Conservation (phyloP, 2,329 filamentous ascomycete species). For the Diaporthe sp. region DNA sequence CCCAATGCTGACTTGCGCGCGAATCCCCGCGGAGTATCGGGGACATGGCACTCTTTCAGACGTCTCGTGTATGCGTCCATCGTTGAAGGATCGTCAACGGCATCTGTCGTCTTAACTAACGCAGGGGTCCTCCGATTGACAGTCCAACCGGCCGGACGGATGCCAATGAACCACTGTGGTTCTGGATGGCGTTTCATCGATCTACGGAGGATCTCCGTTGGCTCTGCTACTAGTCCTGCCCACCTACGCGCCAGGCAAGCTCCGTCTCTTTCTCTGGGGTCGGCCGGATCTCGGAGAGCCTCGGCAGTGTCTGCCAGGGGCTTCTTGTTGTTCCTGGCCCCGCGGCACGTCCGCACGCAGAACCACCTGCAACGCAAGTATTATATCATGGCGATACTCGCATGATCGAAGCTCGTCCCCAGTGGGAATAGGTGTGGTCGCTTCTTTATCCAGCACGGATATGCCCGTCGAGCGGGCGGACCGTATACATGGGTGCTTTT, state of each 20-base stretch:
- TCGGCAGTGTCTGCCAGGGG: neutral
- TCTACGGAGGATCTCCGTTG: constrained; percentile 31
- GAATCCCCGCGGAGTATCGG: neutral
- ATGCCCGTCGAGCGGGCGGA: neutral
- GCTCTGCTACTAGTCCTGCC: neutral
- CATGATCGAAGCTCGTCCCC: neutral
- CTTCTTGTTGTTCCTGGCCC: neutral
- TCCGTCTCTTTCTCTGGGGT: neutral
- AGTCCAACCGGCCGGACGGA: constrained; percentile 25
- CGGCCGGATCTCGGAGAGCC: constrained; percentile 19
- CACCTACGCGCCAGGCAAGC: no score
- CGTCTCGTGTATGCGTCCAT: neutral
- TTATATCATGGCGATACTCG: neutral
- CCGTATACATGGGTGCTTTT: neutral
- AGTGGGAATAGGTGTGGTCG: neutral
- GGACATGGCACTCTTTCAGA: neutral
- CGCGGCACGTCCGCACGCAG: neutral
- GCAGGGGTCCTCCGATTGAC: constrained; percentile 27
- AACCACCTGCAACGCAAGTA: no score
- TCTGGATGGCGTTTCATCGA: constrained; percentile 22
- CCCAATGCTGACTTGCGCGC: neutral
- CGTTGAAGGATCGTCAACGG: neutral
- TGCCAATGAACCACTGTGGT: constrained; percentile 3
- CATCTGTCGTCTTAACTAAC: neutral
- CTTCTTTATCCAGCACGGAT: neutral